These are phyloP conservation scores for Penicillium malachiteum DNA, from an alignment of 495 filamentous ascomycete species.

Conservation along the genomic window DNA sequence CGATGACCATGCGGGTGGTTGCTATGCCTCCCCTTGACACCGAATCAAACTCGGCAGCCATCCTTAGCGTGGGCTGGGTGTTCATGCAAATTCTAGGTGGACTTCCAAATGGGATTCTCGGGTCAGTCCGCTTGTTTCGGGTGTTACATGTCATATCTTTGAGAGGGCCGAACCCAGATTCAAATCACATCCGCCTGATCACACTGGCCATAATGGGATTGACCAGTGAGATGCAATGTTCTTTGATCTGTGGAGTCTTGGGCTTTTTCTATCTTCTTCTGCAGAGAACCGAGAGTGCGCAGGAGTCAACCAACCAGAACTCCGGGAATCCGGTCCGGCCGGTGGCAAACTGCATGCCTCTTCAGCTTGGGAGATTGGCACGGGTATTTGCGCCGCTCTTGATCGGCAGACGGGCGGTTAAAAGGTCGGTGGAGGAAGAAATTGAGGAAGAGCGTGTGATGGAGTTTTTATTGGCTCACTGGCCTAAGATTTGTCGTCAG, in stretches of 20 bases:
- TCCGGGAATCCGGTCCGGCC: conserved; percentile 15
- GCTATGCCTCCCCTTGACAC: conserved; percentile 15
- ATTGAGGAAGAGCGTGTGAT: conserved; percentile 35
- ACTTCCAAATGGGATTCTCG: conserved; percentile 72
- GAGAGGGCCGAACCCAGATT: conserved; percentile 23
- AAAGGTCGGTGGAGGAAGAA: conserved; percentile 25
- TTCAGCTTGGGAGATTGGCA: conserved; percentile 29
- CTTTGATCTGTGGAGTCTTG: conserved; percentile 43
- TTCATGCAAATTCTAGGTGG: conserved; percentile 71
- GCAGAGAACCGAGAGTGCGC: conserved; percentile 20
- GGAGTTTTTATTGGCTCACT: conserved; percentile 34
- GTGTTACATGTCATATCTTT: conserved; percentile 61
- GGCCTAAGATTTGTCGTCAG: conserved; percentile 34
- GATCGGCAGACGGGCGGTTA: conserved; percentile 15
- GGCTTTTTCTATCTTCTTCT: conserved; percentile 35
- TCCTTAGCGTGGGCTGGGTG: conserved; percentile 70
- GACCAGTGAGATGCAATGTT: conserved; percentile 37
- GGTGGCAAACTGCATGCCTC: conserved; percentile 12
- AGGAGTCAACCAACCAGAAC: conserved; percentile 12
- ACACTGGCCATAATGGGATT: conserved; percentile 40
- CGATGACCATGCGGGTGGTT: conserved; percentile 33
- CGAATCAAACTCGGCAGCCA: conserved; percentile 25
- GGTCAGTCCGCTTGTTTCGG: conserved; percentile 64
- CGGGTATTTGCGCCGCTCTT: conserved; percentile 37
- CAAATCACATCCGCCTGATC: conserved; percentile 30